Evolutionary conservation across 768 basidiomycete genomes (phyloP).

Genomic region (Lentinus tigrinus): DNA sequence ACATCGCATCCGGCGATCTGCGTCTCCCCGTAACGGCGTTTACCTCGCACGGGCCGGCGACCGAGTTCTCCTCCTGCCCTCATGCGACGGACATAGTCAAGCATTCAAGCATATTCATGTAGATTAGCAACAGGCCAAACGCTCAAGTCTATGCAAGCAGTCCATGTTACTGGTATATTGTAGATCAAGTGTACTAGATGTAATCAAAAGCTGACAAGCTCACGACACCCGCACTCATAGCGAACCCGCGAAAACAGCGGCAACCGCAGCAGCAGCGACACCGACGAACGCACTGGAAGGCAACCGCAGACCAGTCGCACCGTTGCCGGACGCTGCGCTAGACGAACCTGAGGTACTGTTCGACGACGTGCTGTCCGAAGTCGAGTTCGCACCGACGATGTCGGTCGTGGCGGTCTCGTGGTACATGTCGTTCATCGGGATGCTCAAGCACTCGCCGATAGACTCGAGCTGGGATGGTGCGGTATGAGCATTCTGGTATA

Average conservation of each 20-base stretch:
- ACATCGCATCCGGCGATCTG: slow-evolving; percentile 16
- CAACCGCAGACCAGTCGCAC: background rate
- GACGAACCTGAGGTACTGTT: background rate
- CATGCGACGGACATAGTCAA: background rate
- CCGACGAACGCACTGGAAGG: slow-evolving; percentile 4
- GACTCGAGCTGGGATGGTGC: slow-evolving; percentile 52
- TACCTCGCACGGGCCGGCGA: background rate
- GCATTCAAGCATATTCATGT: no score
- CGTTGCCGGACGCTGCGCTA: background rate
- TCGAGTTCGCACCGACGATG: slow-evolving; percentile 42
- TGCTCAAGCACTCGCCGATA: slow-evolving; percentile 74
- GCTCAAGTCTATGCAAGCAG: background rate
- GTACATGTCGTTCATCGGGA: slow-evolving; percentile 70
- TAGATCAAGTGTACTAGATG: background rate
- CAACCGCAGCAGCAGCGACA: slow-evolving; percentile 6
- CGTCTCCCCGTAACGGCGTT: background rate
- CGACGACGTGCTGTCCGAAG: slow-evolving; percentile 1
- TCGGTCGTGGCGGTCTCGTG: slow-evolving; percentile 77
- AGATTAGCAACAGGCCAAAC: background rate
- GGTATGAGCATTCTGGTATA: background rate
- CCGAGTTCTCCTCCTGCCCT: background rate
- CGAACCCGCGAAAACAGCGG: slow-evolving; percentile 4
- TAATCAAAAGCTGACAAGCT: background rate
- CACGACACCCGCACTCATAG: background rate
- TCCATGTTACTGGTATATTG: background rate